Evolutionary conservation across 78 protist species (phyloP).

Genomic region (Dictyostelium intermedium): DNA sequence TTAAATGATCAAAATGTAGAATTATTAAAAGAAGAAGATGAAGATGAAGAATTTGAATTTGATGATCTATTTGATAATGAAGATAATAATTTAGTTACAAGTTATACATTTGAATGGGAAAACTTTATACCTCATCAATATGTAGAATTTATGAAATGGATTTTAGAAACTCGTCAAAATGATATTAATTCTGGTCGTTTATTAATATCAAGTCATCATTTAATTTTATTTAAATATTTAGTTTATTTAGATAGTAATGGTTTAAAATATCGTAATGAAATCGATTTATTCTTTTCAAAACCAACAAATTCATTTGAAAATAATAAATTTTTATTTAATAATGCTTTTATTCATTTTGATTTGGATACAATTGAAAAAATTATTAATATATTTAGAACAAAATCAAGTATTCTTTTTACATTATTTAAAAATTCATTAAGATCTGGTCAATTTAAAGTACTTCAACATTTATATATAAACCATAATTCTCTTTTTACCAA

Average conservation of each 20-base stretch:
- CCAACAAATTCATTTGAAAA: background rate
- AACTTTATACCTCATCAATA: background rate
- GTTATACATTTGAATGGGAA: background rate
- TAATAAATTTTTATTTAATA: background rate
- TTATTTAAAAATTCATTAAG: background rate
- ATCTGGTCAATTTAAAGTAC: background rate
- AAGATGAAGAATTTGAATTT: background rate
- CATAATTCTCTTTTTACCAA: background rate
- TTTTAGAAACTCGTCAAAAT: background rate
- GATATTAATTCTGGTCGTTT: background rate
- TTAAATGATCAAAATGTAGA: background rate
- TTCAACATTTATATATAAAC: background rate
- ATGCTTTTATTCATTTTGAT: background rate
- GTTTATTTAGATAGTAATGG: background rate
- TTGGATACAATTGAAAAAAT: background rate
- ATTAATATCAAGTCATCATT: background rate
- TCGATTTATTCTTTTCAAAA: background rate
- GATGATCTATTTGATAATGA: background rate
- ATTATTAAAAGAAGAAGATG: background rate
- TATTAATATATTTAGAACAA: background rate
- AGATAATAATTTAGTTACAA: background rate
- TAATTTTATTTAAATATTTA: background rate
- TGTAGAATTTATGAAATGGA: background rate
- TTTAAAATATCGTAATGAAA: background rate
- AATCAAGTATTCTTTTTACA: background rate